Base-by-base conservation (phyloP, 306 rosid genomes). In the Benincasa hispida region DNA sequence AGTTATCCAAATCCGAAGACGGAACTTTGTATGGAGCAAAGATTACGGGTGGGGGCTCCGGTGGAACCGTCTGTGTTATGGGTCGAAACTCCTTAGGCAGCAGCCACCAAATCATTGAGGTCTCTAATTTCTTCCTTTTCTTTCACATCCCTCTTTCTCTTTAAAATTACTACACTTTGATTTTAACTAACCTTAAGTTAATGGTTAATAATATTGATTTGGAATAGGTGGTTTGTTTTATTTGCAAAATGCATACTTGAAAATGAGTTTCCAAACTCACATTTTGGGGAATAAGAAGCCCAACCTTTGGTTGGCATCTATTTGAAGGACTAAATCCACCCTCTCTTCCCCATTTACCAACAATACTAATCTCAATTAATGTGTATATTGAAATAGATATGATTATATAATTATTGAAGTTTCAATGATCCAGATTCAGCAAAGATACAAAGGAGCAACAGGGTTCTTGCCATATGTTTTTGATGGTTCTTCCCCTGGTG, bases 401-500 rank as follows among this genome's bases (percentile, higher is more conserved):
- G 22, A 8, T 63, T 32, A 3, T 32, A 35, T 35, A 34, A 37
- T 65, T 58, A 14, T 17, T 21, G 22, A 18, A 41, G 32, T 22
- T 39, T 79, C 74, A 75, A n/a, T n/a, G 78, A 54, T 62, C 74
- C 92, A 92, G 99, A 62, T 94, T 86, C 98, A 92, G 82, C 86
- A 83, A 62, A 90, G 97, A 81, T 94, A 94, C 90, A 92, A 89
- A 84, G 89, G 69, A 25, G 97, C 95, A 34, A 94, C 97, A 0
- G 98, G 96, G 48, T 94, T 89, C 65, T 47, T 92, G 84, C 99
- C 99, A 25, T 89, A 77, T 59, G 34, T 92, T 78, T 92, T 94
- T 73, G 96, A 94, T 82, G 99, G 99, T 77, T 94, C 99, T 5
- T 94, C 99, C 12, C 98, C 99, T 0, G 99, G 96, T 55, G 96